phyloP scores from a whole-genome alignment of 2,329 filamentous ascomycete genomes.

The Lomentospora prolificans region DNA sequence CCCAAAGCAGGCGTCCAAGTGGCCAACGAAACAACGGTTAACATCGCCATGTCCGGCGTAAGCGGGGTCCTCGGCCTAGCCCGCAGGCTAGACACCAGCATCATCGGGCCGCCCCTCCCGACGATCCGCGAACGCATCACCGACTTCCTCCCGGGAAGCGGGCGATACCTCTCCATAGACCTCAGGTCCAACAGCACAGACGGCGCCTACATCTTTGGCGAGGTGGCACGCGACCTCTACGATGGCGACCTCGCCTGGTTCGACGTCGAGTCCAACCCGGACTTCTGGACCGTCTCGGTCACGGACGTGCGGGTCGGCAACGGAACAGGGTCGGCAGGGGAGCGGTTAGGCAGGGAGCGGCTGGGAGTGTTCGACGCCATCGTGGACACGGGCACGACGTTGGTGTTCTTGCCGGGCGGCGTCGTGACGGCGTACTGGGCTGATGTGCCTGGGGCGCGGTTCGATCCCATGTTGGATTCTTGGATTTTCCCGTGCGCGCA shows the following conservation, averaged over 20 bases:
- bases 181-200: slow-evolving; percentile 36
- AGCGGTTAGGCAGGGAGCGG: slow-evolving; percentile 22
- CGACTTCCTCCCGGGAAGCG: slow-evolving; percentile 20
- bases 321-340: slow-evolving; percentile 21
- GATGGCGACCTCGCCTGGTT: slow-evolving; percentile 33
- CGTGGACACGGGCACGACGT: slow-evolving; percentile 59
- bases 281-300: slow-evolving; percentile 54
- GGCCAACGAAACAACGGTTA: slow-evolving; percentile 30
- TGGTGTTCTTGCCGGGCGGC: slow-evolving; percentile 49
- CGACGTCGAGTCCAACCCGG: slow-evolving; percentile 22
- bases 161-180: slow-evolving; percentile 39
- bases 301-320: slow-evolving; percentile 44
- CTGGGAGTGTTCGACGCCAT: slow-evolving; percentile 39
- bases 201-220: slow-evolving; percentile 39
- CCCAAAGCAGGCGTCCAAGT: slow-evolving; percentile 38
- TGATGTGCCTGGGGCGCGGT: slow-evolving; percentile 39
- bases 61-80: slow-evolving; percentile 44
- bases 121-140: slow-evolving; percentile 22
- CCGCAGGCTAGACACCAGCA: slow-evolving; percentile 33
- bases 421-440: slow-evolving; percentile 52
- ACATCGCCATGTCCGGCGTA: slow-evolving; percentile 28
- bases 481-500: slow-evolving; percentile 49
- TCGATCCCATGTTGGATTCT: slow-evolving; percentile 34
- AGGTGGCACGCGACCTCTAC: slow-evolving; percentile 30
- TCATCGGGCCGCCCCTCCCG: slow-evolving; percentile 29